Percentiles rank a stretch among this genome's conserved stretches.
phyloP scores from a whole-genome alignment of 345 rosid genomes.

The Chamaenerion angustifolium region DNA sequence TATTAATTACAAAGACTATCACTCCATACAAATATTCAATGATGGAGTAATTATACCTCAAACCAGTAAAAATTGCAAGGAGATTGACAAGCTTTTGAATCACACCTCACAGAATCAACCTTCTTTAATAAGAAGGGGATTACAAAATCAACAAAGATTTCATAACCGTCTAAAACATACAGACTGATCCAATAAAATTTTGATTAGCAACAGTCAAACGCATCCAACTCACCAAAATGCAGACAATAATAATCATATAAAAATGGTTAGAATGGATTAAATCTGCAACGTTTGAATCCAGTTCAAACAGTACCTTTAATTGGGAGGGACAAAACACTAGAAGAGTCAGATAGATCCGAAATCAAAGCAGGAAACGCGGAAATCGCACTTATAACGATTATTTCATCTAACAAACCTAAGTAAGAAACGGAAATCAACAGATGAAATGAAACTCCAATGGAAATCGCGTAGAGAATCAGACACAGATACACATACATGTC shows the following conservation, averaged over 20 bases:
- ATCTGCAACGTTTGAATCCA: conserved; percentile 22
- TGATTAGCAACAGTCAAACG: neutral
- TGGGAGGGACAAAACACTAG: conserved; percentile 11
- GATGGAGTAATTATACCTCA: conserved; percentile 2
- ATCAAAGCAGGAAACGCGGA: conserved; percentile 18
- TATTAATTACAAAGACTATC: neutral
- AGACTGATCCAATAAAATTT: too few relatives aligned
- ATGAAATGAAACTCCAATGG: neutral
- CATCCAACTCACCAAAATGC: neutral
- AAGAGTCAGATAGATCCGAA: conserved; percentile 46
- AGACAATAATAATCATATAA: neutral
- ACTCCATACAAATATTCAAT: neutral
- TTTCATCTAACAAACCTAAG: conserved; percentile 4
- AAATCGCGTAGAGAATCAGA: neutral
- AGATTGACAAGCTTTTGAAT: neutral
- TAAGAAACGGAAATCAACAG: neutral
- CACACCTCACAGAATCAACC: too few relatives aligned
- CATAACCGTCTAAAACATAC: too few relatives aligned
- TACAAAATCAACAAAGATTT: too few relatives aligned
- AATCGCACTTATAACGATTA: conserved; percentile 9
- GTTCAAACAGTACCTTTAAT: conserved; percentile 19
- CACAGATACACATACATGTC: neutral
- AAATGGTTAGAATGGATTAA: conserved; percentile 14
- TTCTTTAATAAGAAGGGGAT: too few relatives aligned
- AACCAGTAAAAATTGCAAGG: neutral